Evolutionary conservation across 2,329 filamentous ascomycete genomes (phyloP).

Genomic region (Beauveria bassiana): DNA sequence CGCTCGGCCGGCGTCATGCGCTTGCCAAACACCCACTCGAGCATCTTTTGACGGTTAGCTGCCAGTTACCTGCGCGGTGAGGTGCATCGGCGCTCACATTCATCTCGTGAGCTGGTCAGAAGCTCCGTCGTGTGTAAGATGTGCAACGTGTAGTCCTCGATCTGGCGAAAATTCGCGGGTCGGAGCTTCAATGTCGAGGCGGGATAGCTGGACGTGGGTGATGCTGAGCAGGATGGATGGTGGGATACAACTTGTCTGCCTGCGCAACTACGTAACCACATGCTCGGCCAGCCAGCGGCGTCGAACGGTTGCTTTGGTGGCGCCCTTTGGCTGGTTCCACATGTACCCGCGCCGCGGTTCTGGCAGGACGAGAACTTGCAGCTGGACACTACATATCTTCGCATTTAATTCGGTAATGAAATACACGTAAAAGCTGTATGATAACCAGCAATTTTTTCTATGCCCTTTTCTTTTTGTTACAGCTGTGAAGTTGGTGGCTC

Average conservation of each 20-base stretch:
- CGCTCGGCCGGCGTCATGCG: constrained; percentile 95
- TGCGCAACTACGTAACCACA: constrained; percentile 7
- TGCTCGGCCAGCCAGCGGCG: not conserved
- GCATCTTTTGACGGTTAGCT: constrained; percentile 52
- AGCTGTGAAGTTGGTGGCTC: no score
- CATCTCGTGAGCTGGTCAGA: constrained; percentile 32
- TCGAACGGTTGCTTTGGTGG: not conserved
- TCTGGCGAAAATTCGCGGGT: not conserved
- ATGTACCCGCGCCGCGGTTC: not conserved
- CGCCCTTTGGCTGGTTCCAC: not conserved
- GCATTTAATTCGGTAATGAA: no score
- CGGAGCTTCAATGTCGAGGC: not conserved
- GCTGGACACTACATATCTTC: no score
- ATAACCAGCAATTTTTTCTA: no score
- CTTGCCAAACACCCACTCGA: constrained; percentile 99
- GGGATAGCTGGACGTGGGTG: not conserved
- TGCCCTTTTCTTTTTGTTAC: no score
- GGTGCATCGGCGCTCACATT: constrained; percentile 39
- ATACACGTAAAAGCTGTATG: no score
- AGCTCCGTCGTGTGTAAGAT: not conserved
- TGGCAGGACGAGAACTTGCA: not conserved
- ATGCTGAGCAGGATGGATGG: not conserved
- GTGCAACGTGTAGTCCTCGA: not conserved
- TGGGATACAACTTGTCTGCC: constrained; percentile 1
- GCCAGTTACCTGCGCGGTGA: constrained; percentile 1